Base-by-base conservation (phyloP, 1,139 yeast genomes). In the Spathaspora jeffriesii region DNA sequence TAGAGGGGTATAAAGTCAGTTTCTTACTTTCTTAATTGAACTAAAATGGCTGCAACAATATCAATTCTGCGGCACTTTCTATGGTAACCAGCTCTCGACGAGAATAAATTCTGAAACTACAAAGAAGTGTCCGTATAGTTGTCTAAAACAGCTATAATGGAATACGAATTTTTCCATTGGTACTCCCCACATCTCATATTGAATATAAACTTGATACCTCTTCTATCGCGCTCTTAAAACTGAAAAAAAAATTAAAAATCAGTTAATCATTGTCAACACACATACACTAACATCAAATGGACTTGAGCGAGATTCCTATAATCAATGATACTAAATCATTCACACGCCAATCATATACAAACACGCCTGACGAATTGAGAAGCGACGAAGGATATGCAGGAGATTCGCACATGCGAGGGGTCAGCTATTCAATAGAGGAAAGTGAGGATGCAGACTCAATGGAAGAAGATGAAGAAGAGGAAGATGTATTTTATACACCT, bases 401-500 rank as follows among this genome's bases (percentile, higher is more conserved):
- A 63, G 85, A 78, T 47, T 76, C 71, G 7, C 28, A 4, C 10
- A 25, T 13, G 10, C 28, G 11, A 25, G 28, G 11, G 28, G 28
- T 25, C 10, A 8, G 10, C 28, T 3, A 25, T 25, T 10, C 5
- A 57, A 60, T 55, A 9, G 69, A 54, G 14, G 65, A 57, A 14
- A 64, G 57, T 3, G 65, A 54, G 17, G 17, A 17, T 70, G 56
- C 3, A 68, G 57, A 15, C 28, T 36, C 15, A 36, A 5, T 1
- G 61, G 76, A 67, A 1, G 28, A 25, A 25, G 28, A 25, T 3
- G 28, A 25, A 25, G 85, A 79, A 3, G 87, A 87, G 20, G 95
- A 86, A 49, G 96, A 88, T 50, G 21, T 30, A 18, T 90, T 87
- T 59, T 90, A 84, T 60, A 90, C 97, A 0, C 96, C 96, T 0